Base-by-base conservation (phyloP, 2,329 filamentous ascomycete genomes). In the Cordyceps tenuipes region DNA sequence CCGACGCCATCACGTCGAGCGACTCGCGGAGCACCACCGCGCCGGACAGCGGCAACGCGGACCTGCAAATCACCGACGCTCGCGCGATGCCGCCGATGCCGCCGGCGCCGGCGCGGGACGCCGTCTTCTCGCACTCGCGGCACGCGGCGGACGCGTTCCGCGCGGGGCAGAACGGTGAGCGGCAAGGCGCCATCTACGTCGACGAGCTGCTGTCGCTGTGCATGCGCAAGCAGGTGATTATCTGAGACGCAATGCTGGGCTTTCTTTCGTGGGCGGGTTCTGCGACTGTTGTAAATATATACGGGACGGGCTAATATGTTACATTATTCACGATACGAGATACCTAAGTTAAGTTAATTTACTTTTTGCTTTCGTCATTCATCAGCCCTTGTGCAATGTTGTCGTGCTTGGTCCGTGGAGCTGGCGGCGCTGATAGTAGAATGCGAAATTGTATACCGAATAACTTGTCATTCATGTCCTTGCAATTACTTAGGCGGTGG, bases 181-280 rank as follows among this genome's bases (percentile, higher is more conserved):
- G 23, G 8, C 50, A 56, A 17, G 61, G 48, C 9, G 57, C 57
- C 15, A 61, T 57, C 1, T 67, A 65, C 50, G 63, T 67, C 12
- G 64, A 67, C 46, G 59, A 67, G 51, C 52, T 67, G 59, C 57
- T 67, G 12, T 51, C 63, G 9, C 54, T 67, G 1, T 62, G 61
- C n/a, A 64, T 66, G 63, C 52, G 53, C 9, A 61, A 61, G 31
- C 47, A 57, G 26, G 59, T 61, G 4, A 19, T 47, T n/a, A 61
- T 61, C 31, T 61, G 44, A 61, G 15, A 19, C 13, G 13, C 10
- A 5, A 5, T 19, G 29, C 13, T 44, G 17, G 15, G 34, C 34
- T 19, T 31, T 34, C 29, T n/a, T 46, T n/a, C 39, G 17, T 43
- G 34, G 34, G 34, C 34, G 12, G 34, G 34, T 13, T 43, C 15